Percentiles rank a stretch among this genome's conserved stretches.
These are phyloP conservation scores for Colletotrichum sp. DNA, from an alignment of 2,329 filamentous ascomycete species.

Conservation along the genomic window DNA sequence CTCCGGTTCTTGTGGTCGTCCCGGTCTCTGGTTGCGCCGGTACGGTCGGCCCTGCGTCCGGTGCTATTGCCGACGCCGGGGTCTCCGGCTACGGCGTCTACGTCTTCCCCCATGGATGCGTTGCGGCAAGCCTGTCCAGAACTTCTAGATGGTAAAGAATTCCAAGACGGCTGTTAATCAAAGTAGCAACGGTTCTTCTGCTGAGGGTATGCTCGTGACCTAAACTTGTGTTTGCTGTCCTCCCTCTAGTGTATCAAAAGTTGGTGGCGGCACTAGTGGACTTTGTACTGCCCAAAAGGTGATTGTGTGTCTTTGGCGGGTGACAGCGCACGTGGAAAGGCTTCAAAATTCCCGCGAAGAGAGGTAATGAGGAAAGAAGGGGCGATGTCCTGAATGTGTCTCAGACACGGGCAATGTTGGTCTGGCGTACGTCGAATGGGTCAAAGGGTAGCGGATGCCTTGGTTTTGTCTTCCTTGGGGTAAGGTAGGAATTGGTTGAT, in stretches of 20 bases:
- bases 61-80: slow-evolving; percentile 9
- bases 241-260: background rate
- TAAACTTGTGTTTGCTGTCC: background rate
- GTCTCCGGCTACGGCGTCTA: background rate
- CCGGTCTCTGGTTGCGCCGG: background rate
- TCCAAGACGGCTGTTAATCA: background rate
- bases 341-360: background rate
- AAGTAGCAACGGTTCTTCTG: background rate
- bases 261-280: background rate
- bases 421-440: background rate
- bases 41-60: background rate
- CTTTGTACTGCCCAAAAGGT: background rate
- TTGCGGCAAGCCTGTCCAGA: background rate
- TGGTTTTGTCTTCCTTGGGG: background rate
- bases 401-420: background rate
- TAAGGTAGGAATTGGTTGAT: background rate
- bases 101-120: slow-evolving; percentile 10
- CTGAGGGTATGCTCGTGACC: background rate
- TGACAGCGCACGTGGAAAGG: background rate
- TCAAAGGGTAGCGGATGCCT: background rate
- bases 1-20: slow-evolving; percentile 3
- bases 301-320: background rate
- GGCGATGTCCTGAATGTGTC: background rate
- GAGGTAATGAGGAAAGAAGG: background rate
- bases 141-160: background rate